These are phyloP conservation scores for Tardiomyces blankii DNA, from an alignment of 1,139 yeast genomes.

Conservation along the genomic window DNA sequence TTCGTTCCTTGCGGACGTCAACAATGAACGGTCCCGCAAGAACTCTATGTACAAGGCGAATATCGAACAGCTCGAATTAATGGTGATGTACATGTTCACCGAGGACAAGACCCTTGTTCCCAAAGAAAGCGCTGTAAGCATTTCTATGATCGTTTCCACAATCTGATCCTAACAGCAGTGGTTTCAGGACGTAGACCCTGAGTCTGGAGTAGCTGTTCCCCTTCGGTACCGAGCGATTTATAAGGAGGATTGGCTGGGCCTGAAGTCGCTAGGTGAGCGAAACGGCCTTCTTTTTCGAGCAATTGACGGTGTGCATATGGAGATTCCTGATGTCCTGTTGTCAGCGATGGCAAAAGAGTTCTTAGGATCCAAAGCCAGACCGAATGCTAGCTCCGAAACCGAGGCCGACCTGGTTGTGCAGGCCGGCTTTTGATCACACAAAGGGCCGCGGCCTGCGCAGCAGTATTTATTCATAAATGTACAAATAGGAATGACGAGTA, in stretches of 20 bases:
- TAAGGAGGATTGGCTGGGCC: conserved; percentile 47
- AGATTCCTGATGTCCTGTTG: conserved; percentile 41
- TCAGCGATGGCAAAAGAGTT: conserved; percentile 30
- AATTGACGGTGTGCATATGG: conserved; percentile 61
- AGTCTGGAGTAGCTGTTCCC: neutral
- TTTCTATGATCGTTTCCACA: neutral
- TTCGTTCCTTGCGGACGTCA: conserved; percentile 48
- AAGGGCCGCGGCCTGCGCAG: no score
- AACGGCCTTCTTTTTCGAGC: conserved; percentile 37
- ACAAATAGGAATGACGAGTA: neutral
- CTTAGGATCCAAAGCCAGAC: conserved; percentile 10
- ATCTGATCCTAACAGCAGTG: conserved; percentile 10
- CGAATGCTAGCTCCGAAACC: no score
- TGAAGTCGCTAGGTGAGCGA: conserved; percentile 35
- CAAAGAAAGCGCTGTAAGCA: conserved; percentile 42
- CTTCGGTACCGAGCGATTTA: conserved; percentile 24
- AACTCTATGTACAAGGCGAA: conserved; percentile 33
- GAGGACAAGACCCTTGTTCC: conserved; percentile 64
- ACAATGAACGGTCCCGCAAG: conserved; percentile 40
- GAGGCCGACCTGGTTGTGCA: no score
- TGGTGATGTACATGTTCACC: conserved; percentile 50
- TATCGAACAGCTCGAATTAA: conserved; percentile 34
- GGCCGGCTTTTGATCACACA: no score
- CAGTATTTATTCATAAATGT: neutral
- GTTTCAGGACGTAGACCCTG: conserved; percentile 44